Evolutionary conservation across 1,284 basidiomycete species (phyloP).

Genomic region (Cutaneotrichosporon sp.): DNA sequence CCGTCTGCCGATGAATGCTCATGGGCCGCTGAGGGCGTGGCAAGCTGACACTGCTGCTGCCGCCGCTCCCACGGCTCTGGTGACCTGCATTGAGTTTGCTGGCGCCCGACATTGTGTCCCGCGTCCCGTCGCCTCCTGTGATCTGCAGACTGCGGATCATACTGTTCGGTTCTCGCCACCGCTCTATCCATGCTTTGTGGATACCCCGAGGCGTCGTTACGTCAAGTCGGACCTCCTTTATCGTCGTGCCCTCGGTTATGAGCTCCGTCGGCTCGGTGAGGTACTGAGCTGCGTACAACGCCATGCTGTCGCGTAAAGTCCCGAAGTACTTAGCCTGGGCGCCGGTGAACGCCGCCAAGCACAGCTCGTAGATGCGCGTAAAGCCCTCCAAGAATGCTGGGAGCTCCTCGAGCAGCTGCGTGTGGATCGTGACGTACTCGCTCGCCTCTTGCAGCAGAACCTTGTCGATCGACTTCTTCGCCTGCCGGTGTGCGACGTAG

Average conservation of each 20-base stretch:
- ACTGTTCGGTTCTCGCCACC: conserved; percentile 11
- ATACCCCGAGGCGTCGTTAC: conserved; percentile 13
- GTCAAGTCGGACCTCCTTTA: conserved; percentile 9
- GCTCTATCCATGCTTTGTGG: conserved; percentile 15
- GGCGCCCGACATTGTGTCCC: not conserved
- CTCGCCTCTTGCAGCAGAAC: conserved; percentile 34
- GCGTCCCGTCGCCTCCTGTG: conserved; percentile 6
- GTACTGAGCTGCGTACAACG: conserved; percentile 18
- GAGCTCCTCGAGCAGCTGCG: conserved; percentile 48
- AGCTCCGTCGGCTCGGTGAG: conserved; percentile 11
- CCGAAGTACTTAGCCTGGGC: conserved; percentile 39
- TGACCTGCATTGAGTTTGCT: not conserved
- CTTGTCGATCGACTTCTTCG: conserved; percentile 31
- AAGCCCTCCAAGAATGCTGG: conserved; percentile 45
- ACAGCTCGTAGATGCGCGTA: conserved; percentile 39
- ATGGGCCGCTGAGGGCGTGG: not conserved
- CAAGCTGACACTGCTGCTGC: not conserved
- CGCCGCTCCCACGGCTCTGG: not conserved
- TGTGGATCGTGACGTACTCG: conserved; percentile 47
- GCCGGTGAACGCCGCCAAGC: conserved; percentile 33
- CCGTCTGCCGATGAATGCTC: too few relatives aligned
- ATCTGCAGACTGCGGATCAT: conserved; percentile 3
- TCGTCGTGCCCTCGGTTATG: conserved; percentile 2
- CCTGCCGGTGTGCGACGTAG: conserved; percentile 29
- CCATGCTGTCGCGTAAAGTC: conserved; percentile 22